Evolutionary conservation across 2,329 filamentous ascomycete species (phyloP).

Genomic region (Biscogniauxia mediterranea): DNA sequence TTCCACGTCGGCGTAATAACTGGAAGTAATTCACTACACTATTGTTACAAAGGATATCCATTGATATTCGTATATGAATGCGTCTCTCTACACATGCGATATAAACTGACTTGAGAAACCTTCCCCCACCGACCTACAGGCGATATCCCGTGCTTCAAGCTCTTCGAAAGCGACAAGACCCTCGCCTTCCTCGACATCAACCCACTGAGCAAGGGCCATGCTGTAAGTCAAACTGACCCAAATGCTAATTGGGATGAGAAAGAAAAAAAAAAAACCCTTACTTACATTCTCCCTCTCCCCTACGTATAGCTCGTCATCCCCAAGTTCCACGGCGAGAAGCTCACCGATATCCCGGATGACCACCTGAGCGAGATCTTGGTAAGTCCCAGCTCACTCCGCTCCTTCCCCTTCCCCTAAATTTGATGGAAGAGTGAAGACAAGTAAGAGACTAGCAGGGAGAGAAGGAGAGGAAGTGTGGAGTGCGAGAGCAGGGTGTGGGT

Average conservation of each 20-base stretch:
- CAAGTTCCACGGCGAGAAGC: slow-evolving; percentile 89
- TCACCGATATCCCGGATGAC: slow-evolving; percentile 90
- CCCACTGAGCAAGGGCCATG: slow-evolving; percentile 83
- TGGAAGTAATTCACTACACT: too few species aligned
- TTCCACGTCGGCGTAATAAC: background rate
- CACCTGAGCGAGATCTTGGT: slow-evolving; percentile 78
- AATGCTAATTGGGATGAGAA: background rate
- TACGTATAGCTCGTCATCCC: slow-evolving; percentile 80
- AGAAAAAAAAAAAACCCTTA: background rate
- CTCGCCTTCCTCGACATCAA: slow-evolving; percentile 96
- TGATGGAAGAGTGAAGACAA: background rate
- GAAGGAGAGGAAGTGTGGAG: background rate
- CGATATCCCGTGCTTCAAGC: slow-evolving; percentile 94
- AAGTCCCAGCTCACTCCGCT: slow-evolving; percentile 29
- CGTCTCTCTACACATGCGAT: too few species aligned
- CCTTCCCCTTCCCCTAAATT: background rate
- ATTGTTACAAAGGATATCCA: too few species aligned
- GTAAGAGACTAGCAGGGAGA: background rate
- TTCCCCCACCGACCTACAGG: slow-evolving; percentile 49
- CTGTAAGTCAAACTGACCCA: slow-evolving; percentile 54
- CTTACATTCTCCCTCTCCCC: background rate
- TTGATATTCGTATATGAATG: too few species aligned
- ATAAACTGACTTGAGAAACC: background rate
- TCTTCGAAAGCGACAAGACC: slow-evolving; percentile 91
- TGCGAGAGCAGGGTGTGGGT: background rate